These are phyloP conservation scores for Candida argentea DNA, from an alignment of 805 yeast species.

Conservation along the genomic window DNA sequence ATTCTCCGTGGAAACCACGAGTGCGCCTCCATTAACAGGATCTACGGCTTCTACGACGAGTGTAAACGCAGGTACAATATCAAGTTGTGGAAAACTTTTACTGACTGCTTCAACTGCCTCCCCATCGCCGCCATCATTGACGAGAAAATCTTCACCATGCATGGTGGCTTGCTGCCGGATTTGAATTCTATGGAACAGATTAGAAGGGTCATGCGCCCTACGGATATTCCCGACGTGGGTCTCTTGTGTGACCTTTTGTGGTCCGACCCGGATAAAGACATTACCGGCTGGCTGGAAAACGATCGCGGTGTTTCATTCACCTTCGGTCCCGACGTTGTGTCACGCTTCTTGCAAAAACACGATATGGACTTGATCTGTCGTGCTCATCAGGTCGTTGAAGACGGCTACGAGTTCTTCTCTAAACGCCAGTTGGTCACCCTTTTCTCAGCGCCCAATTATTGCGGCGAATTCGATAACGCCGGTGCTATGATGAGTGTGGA, in stretches of 20 bases:
- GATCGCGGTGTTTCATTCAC: slow-evolving; percentile 98
- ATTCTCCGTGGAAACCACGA: slow-evolving; percentile 97
- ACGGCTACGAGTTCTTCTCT: slow-evolving; percentile 94
- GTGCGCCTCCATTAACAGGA: slow-evolving; percentile 95
- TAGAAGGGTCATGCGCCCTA: slow-evolving; percentile 98
- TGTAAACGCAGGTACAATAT: slow-evolving; percentile 97
- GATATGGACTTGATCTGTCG: slow-evolving; percentile 97
- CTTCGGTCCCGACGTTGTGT: slow-evolving; percentile 99
- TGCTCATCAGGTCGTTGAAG: slow-evolving; percentile 99
- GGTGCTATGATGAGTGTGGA: slow-evolving; percentile 99
- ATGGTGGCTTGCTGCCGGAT: slow-evolving; percentile 97
- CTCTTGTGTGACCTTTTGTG: slow-evolving; percentile 90
- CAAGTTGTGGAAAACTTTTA: slow-evolving; percentile 97
- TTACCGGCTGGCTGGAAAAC: slow-evolving; percentile 97
- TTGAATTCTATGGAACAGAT: slow-evolving; percentile 97
- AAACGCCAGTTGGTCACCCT: slow-evolving; percentile 93
- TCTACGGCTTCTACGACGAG: slow-evolving; percentile 97
- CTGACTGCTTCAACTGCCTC: slow-evolving; percentile 96
- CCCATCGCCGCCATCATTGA: slow-evolving; percentile 98
- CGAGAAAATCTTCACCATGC: slow-evolving; percentile 97
- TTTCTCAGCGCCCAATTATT: slow-evolving; percentile 94
- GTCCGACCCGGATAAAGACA: slow-evolving; percentile 98
- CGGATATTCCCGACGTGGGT: slow-evolving; percentile 98
- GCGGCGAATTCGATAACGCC: slow-evolving; percentile 98
- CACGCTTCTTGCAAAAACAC: slow-evolving; percentile 91